phyloP scores from a whole-genome alignment of 495 filamentous ascomycete species.

The Penicillium bialowiezense region DNA sequence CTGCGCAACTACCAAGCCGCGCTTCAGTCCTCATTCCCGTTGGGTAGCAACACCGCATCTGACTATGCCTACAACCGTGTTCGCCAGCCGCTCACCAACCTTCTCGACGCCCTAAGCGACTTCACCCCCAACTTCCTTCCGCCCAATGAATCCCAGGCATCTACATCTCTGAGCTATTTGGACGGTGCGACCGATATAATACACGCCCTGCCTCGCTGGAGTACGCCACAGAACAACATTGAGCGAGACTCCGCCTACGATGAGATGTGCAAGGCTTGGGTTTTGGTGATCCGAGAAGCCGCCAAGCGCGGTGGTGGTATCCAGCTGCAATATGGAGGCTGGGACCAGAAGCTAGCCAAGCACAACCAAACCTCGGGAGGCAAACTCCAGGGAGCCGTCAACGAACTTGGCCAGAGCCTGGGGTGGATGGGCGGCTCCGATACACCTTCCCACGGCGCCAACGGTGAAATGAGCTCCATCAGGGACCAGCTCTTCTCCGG shows the following conservation, averaged over 20 bases:
- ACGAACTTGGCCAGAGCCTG: slow-evolving; percentile 68
- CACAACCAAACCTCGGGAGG: slow-evolving; percentile 88
- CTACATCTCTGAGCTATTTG: slow-evolving; percentile 76
- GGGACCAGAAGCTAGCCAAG: slow-evolving; percentile 84
- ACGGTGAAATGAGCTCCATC: slow-evolving; percentile 60
- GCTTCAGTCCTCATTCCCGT: slow-evolving; percentile 78
- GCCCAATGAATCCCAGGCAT: slow-evolving; percentile 78
- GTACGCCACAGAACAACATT: slow-evolving; percentile 77
- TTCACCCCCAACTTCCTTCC: slow-evolving; percentile 95
- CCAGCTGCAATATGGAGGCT: slow-evolving; percentile 83
- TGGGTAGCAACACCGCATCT: slow-evolving; percentile 75
- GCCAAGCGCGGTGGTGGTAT: slow-evolving; percentile 90
- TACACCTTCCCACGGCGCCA: slow-evolving; percentile 40
- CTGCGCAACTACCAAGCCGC: slow-evolving; percentile 76
- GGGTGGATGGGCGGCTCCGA: slow-evolving; percentile 69
- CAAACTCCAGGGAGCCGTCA: slow-evolving; percentile 75
- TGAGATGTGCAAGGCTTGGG: slow-evolving; percentile 91
- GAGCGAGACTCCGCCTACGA: slow-evolving; percentile 95
- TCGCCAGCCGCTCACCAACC: slow-evolving; percentile 69
- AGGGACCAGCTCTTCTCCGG: slow-evolving; percentile 77
- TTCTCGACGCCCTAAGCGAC: slow-evolving; percentile 86
- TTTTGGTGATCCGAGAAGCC: slow-evolving; percentile 85
- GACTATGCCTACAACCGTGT: slow-evolving; percentile 97
- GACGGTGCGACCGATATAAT: slow-evolving; percentile 87
- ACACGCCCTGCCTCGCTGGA: slow-evolving; percentile 84